Conservation (phyloP, 768 basidiomycete species). For the Dentipellis sp. region DNA sequence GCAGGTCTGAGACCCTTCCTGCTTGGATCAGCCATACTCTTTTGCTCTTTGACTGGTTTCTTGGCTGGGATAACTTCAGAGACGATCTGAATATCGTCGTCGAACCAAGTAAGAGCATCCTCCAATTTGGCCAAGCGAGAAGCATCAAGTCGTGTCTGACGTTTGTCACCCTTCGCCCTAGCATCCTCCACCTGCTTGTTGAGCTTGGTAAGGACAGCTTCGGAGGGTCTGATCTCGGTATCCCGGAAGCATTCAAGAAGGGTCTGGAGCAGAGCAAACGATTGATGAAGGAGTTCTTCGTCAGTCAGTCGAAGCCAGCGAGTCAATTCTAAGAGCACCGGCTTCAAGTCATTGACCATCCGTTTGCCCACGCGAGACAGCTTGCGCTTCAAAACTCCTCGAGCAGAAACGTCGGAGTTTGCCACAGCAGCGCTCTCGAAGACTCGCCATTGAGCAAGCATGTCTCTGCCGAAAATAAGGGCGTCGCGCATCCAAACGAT, state of each 20-base stretch:
- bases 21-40: too few relatives aligned
- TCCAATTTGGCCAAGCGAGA: constrained; percentile 58
- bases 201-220: constrained; percentile 54
- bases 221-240: constrained; percentile 43
- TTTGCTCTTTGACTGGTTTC: constrained; percentile 4
- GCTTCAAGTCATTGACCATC: constrained; percentile 74
- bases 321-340: constrained; percentile 68
- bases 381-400: constrained; percentile 23
- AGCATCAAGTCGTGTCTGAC: constrained; percentile 45
- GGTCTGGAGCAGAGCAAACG: constrained; percentile 73
- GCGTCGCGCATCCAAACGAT: constrained; percentile 98
- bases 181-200: constrained; percentile 54
- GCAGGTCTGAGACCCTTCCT: too few relatives aligned
- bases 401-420: constrained; percentile 16
- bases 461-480: constrained; percentile 82
- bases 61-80: constrained; percentile 43
- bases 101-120: constrained; percentile 54
- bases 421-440: constrained; percentile 62
- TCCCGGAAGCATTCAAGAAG: constrained; percentile 72
- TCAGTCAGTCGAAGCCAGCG: constrained; percentile 92
- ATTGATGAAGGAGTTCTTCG: constrained; percentile 83
- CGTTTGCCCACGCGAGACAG: constrained; percentile 53
- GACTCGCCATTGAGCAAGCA: constrained; percentile 71
- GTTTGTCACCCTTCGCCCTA: constrained; percentile 36
- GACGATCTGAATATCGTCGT: constrained; percentile 50